Conservation (phyloP, 495 filamentous ascomycete genomes). For the Aspergillus egyptiacus region DNA sequence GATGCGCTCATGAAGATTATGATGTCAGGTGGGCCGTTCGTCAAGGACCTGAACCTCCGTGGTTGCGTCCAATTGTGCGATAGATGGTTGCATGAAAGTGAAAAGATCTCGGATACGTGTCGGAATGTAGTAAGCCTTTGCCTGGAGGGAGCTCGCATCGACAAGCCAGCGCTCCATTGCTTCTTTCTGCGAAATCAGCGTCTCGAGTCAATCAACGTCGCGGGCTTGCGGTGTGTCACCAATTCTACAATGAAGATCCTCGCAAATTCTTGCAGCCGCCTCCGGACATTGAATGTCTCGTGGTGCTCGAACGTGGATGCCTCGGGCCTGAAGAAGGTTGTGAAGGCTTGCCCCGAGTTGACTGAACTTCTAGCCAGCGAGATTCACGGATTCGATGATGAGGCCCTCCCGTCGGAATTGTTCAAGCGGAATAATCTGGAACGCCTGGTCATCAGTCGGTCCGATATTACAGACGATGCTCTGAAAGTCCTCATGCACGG, state of each 20-base stretch:
- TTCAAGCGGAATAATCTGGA: constrained; percentile 78
- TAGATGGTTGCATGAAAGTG: constrained; percentile 63
- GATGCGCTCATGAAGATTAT: constrained; percentile 81
- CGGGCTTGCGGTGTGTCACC: constrained; percentile 69
- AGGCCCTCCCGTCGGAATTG: constrained; percentile 61
- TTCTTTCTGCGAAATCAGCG: constrained; percentile 72
- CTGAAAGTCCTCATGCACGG: constrained; percentile 71
- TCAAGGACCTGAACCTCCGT: constrained; percentile 82
- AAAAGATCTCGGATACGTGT: constrained; percentile 69
- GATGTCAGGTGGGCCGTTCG: constrained; percentile 76
- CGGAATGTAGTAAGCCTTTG: constrained; percentile 81
- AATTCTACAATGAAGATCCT: constrained; percentile 87
- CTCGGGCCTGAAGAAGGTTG: constrained; percentile 67
- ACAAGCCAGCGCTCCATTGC: constrained; percentile 69
- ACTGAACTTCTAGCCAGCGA: constrained; percentile 80
- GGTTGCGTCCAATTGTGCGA: constrained; percentile 73
- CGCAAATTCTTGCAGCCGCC: constrained; percentile 69
- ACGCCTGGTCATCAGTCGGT: constrained; percentile 71
- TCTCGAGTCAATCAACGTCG: constrained; percentile 77
- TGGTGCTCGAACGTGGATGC: constrained; percentile 87
- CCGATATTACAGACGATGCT: constrained; percentile 65
- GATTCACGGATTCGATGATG: constrained; percentile 68
- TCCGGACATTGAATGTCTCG: constrained; percentile 79
- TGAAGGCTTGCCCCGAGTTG: constrained; percentile 65
- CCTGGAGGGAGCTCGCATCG: constrained; percentile 82